These are phyloP conservation scores for Blastomyces percursus DNA, from an alignment of 2,329 filamentous ascomycete genomes.

Conservation along the genomic window DNA sequence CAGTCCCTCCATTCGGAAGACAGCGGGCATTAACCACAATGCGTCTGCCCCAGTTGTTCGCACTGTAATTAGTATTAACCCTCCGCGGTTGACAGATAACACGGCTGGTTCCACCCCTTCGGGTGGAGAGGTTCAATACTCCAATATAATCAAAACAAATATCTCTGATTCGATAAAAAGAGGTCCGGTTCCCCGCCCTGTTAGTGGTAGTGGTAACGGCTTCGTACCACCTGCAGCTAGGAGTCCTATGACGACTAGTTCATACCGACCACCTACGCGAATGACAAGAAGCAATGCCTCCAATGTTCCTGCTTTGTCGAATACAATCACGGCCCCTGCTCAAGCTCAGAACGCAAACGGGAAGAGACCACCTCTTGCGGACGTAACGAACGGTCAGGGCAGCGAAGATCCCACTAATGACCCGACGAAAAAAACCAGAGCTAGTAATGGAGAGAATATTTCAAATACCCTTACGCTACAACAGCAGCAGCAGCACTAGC, in stretches of 20 bases:
- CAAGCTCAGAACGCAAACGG: slow-evolving; percentile 22
- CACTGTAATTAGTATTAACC: slow-evolving; percentile 10
- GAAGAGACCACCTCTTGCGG: slow-evolving; percentile 35
- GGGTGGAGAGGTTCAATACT: not conserved
- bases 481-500: not conserved
- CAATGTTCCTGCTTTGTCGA: not conserved
- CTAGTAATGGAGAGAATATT: slow-evolving; percentile 2
- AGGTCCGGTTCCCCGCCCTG: not conserved
- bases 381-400: slow-evolving; percentile 33
- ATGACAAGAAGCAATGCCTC: slow-evolving; percentile 7
- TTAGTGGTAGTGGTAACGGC: slow-evolving; percentile 2
- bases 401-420: slow-evolving; percentile 15
- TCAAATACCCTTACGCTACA: not conserved
- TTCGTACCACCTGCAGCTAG: slow-evolving; percentile 11
- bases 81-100: slow-evolving; percentile 9
- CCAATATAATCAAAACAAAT: slow-evolving; percentile 15
- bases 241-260: slow-evolving; percentile 21
- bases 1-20: slow-evolving; percentile 79
- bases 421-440: slow-evolving; percentile 9
- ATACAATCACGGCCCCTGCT: not conserved
- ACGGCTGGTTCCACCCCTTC: slow-evolving; percentile 9
- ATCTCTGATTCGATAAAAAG: slow-evolving; percentile 12
- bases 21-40: slow-evolving; percentile 72
- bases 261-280: slow-evolving; percentile 7
- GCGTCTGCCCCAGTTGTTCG: slow-evolving; percentile 61